A percentile compares a stretch with the other conserved stretches of the same genome.
These are phyloP conservation scores for Atkinsonella hypoxylon DNA, from an alignment of 2,329 filamentous ascomycete species.

Conservation along the genomic window DNA sequence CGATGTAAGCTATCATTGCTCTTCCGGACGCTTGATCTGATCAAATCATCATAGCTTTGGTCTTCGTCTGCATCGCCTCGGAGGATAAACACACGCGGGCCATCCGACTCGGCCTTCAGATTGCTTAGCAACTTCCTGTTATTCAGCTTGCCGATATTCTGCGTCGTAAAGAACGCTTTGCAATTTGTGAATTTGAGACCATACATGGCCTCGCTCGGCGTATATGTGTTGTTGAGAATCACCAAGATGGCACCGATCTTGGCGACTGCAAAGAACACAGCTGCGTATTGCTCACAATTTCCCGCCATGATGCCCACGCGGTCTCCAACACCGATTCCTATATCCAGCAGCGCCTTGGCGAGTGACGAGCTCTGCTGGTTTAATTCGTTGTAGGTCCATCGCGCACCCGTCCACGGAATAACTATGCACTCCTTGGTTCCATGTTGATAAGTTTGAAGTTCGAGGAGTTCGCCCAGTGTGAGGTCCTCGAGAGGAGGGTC, in stretches of 20 bases:
- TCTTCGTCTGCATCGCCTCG: constrained; percentile 42
- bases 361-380: constrained; percentile 49
- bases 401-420: constrained; percentile 62
- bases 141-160: constrained; percentile 52
- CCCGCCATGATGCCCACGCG: constrained; percentile 66
- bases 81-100: constrained; percentile 47
- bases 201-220: constrained; percentile 57
- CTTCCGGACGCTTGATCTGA: constrained; percentile 37
- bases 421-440: constrained; percentile 56
- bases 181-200: constrained; percentile 61
- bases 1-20: constrained; percentile 38
- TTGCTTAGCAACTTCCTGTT: constrained; percentile 47
- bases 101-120: constrained; percentile 32
- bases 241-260: constrained; percentile 58
- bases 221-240: constrained; percentile 76
- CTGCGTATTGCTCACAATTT: constrained; percentile 70
- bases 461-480: constrained; percentile 60
- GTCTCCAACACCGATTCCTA: constrained; percentile 57
- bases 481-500: constrained; percentile 59
- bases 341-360: constrained; percentile 53
- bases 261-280: constrained; percentile 62
- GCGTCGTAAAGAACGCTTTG: constrained; percentile 62
- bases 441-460: constrained; percentile 56
- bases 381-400: constrained; percentile 60
- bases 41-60: constrained; percentile 46